These are phyloP conservation scores for Eucalyptus tenuipes DNA, from an alignment of 345 rosid species.

Conservation along the genomic window DNA sequence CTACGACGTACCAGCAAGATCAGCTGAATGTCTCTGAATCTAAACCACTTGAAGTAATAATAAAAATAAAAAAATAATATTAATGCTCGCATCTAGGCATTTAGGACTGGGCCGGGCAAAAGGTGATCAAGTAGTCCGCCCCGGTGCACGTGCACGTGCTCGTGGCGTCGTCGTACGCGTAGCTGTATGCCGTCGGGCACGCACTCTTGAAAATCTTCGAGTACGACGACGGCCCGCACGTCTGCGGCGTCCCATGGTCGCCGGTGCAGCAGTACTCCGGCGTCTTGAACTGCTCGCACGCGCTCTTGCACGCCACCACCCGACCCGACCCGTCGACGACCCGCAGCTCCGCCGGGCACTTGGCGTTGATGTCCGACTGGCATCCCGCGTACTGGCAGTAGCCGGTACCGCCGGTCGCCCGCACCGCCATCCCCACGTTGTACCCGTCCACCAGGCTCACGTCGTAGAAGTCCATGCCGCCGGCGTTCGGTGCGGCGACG, in stretches of 20 bases:
- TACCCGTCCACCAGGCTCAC: conserved; percentile 95
- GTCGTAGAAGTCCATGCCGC: conserved; percentile 65
- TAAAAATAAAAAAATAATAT: background rate
- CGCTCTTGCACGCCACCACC: conserved; percentile 76
- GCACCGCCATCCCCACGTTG: conserved; percentile 65
- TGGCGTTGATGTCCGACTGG: conserved; percentile 42
- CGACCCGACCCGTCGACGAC: conserved; percentile 27
- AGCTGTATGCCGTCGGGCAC: conserved; percentile 85
- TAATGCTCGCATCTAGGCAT: background rate
- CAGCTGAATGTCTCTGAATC: background rate
- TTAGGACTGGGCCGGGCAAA: conserved; percentile 33
- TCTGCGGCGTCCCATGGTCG: conserved; percentile 52
- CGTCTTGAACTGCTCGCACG: conserved; percentile 63
- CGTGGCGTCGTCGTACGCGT: conserved; percentile 82
- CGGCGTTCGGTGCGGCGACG: conserved; percentile 10
- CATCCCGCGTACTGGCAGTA: conserved; percentile 80
- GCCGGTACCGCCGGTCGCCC: conserved; percentile 53
- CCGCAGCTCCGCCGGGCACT: conserved; percentile 59
- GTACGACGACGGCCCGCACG: conserved; percentile 71
- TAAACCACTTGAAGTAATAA: background rate
- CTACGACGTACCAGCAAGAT: background rate
- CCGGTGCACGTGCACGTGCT: conserved; percentile 81
- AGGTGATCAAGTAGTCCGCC: conserved; percentile 63
- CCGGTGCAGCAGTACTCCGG: conserved; percentile 83
- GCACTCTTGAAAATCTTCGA: conserved; percentile 74